Percentiles rank a stretch among this genome's conserved stretches.
Conservation (phyloP, 805 yeast species). For the Alloascoidea hylecoeti region DNA sequence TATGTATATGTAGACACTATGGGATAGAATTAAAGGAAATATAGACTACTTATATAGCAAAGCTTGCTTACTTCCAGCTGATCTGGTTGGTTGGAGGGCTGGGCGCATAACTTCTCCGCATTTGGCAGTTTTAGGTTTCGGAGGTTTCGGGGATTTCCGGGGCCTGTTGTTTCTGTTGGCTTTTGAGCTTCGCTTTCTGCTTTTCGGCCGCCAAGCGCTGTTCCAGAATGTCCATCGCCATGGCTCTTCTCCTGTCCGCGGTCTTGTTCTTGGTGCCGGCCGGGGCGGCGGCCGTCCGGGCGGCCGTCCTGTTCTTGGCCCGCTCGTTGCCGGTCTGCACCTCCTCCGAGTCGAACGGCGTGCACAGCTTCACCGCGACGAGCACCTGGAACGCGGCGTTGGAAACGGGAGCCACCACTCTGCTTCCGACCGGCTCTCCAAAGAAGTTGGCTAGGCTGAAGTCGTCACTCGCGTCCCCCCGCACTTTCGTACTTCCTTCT, state of each 20-base stretch:
- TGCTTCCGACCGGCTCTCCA: conserved; percentile 38
- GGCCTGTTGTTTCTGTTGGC: conserved; percentile 5
- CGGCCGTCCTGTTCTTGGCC: conserved; percentile 1
- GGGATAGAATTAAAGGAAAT: no score
- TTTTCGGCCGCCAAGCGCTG: conserved; percentile 6
- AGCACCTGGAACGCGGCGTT: background rate
- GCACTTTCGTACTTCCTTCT: conserved; percentile 18
- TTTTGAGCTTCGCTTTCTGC: conserved; percentile 9
- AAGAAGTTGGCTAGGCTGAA: conserved; percentile 75
- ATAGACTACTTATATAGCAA: no score
- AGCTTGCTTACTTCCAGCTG: no score
- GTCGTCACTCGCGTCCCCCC: conserved; percentile 86
- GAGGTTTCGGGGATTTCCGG: no score
- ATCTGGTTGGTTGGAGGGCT: no score
- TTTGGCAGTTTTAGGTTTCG: no score
- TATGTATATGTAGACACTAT: no score
- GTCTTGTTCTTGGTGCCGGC: conserved; percentile 4
- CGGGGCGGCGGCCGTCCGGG: conserved; percentile 3
- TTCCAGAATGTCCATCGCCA: conserved; percentile 3
- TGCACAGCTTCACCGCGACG: conserved; percentile 1
- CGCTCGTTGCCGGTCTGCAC: background rate
- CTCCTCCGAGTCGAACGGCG: background rate
- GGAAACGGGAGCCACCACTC: background rate
- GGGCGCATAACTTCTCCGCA: no score
- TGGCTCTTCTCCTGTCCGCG: conserved; percentile 4